Evolutionary conservation across 2,329 filamentous ascomycete genomes (phyloP), one percentile per base, ranked within the genome.

Genomic region (Curvularia sp.): DNA sequence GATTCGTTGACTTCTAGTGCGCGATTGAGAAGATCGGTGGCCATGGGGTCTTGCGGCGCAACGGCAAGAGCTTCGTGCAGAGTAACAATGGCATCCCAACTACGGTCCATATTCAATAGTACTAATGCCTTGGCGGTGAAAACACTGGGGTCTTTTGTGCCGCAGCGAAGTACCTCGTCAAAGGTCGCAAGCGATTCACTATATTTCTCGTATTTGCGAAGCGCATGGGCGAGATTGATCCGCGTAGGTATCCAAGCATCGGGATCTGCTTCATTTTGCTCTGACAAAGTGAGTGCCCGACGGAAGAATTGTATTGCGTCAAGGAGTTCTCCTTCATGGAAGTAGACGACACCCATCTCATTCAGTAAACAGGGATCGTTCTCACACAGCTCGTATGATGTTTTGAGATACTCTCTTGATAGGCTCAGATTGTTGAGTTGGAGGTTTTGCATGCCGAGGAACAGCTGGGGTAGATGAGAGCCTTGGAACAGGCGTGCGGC

Each of bases 391-490:
- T 86, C 84, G 75, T 95, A 96, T 0, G 95, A 93, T 3, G 92
- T 93, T 70, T 92, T 93, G 44, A 98, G 85, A 75, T 98, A 99
- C 76, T 99, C 95, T 64, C 96, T 91, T 0, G 96, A 95, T 15
- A 98, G 84, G 0, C 88, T 89, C 86, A 98, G 91, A 70, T 99
- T 98, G 77, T 96, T 96, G 60, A 99, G 85, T 18, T 94, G 92
- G 48, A 98, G 89, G 77, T 99, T 96, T 76, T 99, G 96, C 95
- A 99, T 99, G 6, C 96, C 95, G 26, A 99, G 81, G 75, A 98
- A 99, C 2, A 99, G 86, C 72, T 97, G 94, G 0, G 95, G 95
- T 1, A 99, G 84, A 75, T 99, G 96, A 0, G 94, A 98, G 39
- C 95, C 95, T 82, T 97, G 96, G 78, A 99, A 99, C 0, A 99